Conservation (phyloP, 805 yeast species). For the Pichia heedii region DNA sequence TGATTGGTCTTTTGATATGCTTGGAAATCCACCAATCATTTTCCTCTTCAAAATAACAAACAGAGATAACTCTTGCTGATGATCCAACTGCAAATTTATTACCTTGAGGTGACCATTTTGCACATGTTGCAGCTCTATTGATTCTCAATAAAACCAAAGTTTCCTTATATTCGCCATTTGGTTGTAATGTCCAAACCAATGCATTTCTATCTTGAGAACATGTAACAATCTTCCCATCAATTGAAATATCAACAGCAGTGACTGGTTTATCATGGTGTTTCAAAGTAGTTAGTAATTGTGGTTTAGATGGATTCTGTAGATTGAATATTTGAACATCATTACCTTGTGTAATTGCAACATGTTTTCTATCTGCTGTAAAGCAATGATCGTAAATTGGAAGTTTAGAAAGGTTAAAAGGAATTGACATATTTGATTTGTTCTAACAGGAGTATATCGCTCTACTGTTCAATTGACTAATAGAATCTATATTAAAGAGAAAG, state of each 20-base stretch:
- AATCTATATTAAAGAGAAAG: too few relatives aligned
- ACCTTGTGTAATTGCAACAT: conserved; percentile 76
- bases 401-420: conserved; percentile 62
- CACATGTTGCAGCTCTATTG: conserved; percentile 90
- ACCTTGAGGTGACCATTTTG: conserved; percentile 94
- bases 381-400: conserved; percentile 88
- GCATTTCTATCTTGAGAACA: conserved; percentile 98
- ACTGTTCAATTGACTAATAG: too few relatives aligned
- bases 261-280: conserved; percentile 87
- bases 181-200: conserved; percentile 81
- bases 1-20: conserved; percentile 91
- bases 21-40: conserved; percentile 99
- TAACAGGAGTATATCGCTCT: conserved; percentile 31
- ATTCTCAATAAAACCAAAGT: conserved; percentile 88
- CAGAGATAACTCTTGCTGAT: conserved; percentile 87
- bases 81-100: conserved; percentile 94
- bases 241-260: conserved; percentile 87
- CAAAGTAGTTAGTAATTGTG: conserved; percentile 56
- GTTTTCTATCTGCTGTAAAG: conserved; percentile 55
- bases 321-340: conserved; percentile 67
- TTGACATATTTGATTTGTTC: conserved; percentile 16
- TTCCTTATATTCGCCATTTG: conserved; percentile 60
- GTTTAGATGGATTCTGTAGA: conserved; percentile 41
- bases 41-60: conserved; percentile 91
- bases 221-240: conserved; percentile 85